Percentiles rank a stretch among this genome's conserved stretches.
These are phyloP conservation scores for Eutypella sp. DNA, from an alignment of 2,329 filamentous ascomycete genomes.

Conservation along the genomic window DNA sequence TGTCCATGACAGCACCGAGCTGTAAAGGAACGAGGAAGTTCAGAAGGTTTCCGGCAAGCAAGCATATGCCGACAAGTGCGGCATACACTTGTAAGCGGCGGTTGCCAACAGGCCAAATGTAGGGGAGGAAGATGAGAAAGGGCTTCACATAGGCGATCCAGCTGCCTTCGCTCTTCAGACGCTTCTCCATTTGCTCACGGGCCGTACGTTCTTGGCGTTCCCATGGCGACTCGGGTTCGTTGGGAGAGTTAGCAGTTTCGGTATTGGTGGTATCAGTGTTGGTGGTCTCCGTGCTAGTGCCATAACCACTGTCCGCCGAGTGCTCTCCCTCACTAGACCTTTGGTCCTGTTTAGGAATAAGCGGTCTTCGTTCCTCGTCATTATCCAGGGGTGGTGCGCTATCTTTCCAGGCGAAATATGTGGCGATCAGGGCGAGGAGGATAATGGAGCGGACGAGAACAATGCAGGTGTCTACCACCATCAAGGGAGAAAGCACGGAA, in stretches of 20 bases:
- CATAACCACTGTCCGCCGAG: slow-evolving; percentile 34
- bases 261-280: slow-evolving; percentile 31
- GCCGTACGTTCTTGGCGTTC: slow-evolving; percentile 47
- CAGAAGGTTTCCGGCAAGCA: slow-evolving; percentile 66
- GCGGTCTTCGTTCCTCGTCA: slow-evolving; percentile 53
- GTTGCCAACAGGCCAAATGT: slow-evolving; percentile 70
- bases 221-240: slow-evolving; percentile 48
- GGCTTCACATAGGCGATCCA: slow-evolving; percentile 74
- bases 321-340: slow-evolving; percentile 19
- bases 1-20: slow-evolving; percentile 72
- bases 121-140: slow-evolving; percentile 72
- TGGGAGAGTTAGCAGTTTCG: slow-evolving; percentile 26
- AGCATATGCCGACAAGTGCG: slow-evolving; percentile 59
- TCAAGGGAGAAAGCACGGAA: background rate
- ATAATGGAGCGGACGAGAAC: slow-evolving; percentile 29
- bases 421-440: slow-evolving; percentile 20
- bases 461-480: slow-evolving; percentile 23
- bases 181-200: slow-evolving; percentile 58
- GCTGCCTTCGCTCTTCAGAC: slow-evolving; percentile 67
- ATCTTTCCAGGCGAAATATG: slow-evolving; percentile 21
- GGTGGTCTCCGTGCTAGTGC: slow-evolving; percentile 35
- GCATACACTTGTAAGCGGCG: slow-evolving; percentile 63
- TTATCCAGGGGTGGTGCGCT: slow-evolving; percentile 16
- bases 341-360: slow-evolving; percentile 44
- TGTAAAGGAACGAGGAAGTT: slow-evolving; percentile 78